Percentiles rank a stretch among this genome's conserved stretches.
Conservation (phyloP, 2,329 filamentous ascomycete genomes). For the Pyrenochaeta sp. region DNA sequence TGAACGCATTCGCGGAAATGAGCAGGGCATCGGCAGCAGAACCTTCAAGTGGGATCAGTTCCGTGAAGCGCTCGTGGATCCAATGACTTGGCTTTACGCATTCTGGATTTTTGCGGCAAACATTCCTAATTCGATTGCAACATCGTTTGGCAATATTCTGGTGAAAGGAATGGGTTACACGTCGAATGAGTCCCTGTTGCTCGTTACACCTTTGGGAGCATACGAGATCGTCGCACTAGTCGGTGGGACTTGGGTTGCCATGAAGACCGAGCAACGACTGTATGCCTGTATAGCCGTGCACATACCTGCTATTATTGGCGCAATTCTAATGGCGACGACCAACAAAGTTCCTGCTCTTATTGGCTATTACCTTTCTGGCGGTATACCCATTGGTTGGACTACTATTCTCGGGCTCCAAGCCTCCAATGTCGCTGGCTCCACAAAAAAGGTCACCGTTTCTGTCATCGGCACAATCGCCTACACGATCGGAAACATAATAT, state of each 20-base stretch:
- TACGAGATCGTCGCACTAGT: constrained; percentile 34
- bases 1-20: constrained; percentile 55
- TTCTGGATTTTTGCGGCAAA: constrained; percentile 41
- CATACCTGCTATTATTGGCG: constrained; percentile 29
- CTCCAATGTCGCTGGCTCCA: constrained; percentile 42
- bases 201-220: constrained; percentile 36
- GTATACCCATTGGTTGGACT: constrained; percentile 51
- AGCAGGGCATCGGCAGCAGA: constrained; percentile 61
- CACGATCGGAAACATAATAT: constrained; percentile 54
- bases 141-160: constrained; percentile 39
- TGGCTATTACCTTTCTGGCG: constrained; percentile 53
- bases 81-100: constrained; percentile 49
- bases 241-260: constrained; percentile 31
- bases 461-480: constrained; percentile 47
- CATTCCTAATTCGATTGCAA: constrained; percentile 51
- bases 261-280: constrained; percentile 33
- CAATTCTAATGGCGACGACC: constrained; percentile 24
- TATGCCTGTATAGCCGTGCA: constrained; percentile 26
- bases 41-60: constrained; percentile 57
- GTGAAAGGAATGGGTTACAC: constrained; percentile 49
- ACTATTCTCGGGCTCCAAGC: constrained; percentile 50
- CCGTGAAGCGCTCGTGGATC: constrained; percentile 56
- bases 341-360: constrained; percentile 33
- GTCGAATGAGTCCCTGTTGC: constrained; percentile 40
- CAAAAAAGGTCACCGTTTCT: constrained; percentile 49